Evolutionary conservation across 2,329 filamentous ascomycete genomes (phyloP).

Genomic region (Aureobasidium namibiae): DNA sequence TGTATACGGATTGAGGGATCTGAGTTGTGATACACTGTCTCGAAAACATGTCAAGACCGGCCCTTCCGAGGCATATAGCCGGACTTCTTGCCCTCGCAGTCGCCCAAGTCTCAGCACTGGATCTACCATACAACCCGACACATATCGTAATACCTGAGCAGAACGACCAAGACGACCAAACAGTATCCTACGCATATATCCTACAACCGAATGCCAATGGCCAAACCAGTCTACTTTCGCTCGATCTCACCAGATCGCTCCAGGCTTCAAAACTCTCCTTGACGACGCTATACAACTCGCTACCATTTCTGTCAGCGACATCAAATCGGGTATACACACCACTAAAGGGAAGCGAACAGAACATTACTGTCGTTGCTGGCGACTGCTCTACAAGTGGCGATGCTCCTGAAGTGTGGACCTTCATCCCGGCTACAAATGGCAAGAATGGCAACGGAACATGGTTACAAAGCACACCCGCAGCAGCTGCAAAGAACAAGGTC

Average conservation of each 20-base stretch:
- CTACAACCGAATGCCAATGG: conserved; percentile 50
- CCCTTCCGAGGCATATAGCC: background rate
- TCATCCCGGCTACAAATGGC: conserved; percentile 40
- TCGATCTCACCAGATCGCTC: conserved; percentile 57
- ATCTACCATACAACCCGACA: conserved; percentile 70
- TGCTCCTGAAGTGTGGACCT: conserved; percentile 59
- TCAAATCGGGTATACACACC: conserved; percentile 56
- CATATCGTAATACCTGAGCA: conserved; percentile 52
- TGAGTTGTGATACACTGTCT: background rate
- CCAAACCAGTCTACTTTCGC: conserved; percentile 49
- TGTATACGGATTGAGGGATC: conserved; percentile 9
- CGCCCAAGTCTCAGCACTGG: conserved; percentile 18
- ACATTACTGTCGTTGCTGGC: conserved; percentile 66
- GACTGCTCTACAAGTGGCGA: conserved; percentile 52
- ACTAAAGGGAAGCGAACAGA: conserved; percentile 57
- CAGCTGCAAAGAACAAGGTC: conserved; percentile 18
- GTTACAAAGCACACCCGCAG: conserved; percentile 35
- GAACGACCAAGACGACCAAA: conserved; percentile 25
- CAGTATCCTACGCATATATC: conserved; percentile 55
- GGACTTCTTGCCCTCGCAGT: conserved; percentile 9
- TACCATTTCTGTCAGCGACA: conserved; percentile 54
- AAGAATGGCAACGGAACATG: conserved; percentile 47
- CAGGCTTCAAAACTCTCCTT: conserved; percentile 35
- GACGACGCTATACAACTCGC: conserved; percentile 44
- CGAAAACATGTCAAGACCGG: conserved; percentile 7